These are phyloP conservation scores for Leptographium lundbergii DNA, from an alignment of 2,329 filamentous ascomycete species.

Conservation along the genomic window DNA sequence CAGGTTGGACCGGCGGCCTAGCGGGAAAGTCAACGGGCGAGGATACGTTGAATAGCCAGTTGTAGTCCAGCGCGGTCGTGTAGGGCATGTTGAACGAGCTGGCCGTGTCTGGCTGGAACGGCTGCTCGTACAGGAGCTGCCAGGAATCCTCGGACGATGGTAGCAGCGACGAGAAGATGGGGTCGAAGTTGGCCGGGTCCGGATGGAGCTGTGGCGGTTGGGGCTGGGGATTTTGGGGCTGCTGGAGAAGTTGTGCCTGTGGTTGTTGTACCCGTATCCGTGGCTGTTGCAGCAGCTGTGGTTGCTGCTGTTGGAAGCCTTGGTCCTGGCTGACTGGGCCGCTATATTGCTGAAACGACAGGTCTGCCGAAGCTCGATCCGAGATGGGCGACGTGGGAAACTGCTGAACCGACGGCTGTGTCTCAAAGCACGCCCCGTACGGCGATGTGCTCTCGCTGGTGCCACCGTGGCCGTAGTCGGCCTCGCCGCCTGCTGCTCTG, in stretches of 20 bases:
- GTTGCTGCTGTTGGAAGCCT: not conserved
- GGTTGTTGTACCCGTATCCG: not conserved
- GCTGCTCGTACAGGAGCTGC: slow-evolving; percentile 5
- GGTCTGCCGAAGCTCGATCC: not conserved
- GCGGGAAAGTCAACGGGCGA: not conserved
- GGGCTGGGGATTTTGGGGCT: not conserved
- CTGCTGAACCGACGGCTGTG: not conserved
- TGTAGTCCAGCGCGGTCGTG: slow-evolving; percentile 10
- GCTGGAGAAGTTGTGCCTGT: not conserved
- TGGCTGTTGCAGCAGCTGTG: not conserved
- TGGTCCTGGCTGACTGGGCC: too few relatives aligned
- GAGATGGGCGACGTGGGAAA: slow-evolving; percentile 7
- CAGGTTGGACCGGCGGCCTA: not conserved
- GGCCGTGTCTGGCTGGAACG: slow-evolving; percentile 11
- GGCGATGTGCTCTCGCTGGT: too few relatives aligned
- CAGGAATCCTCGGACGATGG: not conserved
- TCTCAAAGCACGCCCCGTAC: too few relatives aligned
- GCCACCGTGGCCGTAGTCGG: too few relatives aligned
- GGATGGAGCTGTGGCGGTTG: not conserved
- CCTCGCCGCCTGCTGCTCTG: too few relatives aligned
- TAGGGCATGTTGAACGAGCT: slow-evolving; percentile 13
- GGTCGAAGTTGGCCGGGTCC: not conserved
- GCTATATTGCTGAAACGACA: not conserved
- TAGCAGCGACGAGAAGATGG: not conserved
- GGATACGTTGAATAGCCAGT: slow-evolving; percentile 10